These are phyloP conservation scores for Rhodotorula paludigena DNA, from an alignment of 768 basidiomycete species.

Conservation along the genomic window DNA sequence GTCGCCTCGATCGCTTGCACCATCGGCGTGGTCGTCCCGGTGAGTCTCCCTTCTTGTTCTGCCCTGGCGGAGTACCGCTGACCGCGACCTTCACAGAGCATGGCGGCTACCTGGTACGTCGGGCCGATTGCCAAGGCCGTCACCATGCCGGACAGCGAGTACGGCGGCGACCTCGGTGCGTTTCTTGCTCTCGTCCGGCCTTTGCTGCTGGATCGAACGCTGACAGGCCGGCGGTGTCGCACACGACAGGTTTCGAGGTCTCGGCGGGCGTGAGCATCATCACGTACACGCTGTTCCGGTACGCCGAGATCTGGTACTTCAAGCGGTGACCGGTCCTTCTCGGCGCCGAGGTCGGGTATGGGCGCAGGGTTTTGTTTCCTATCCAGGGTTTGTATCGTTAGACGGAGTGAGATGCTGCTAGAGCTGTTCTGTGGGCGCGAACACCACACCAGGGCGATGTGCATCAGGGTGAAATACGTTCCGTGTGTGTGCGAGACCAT, in stretches of 20 bases:
- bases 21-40: constrained; percentile 1
- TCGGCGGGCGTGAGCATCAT: constrained; percentile 12
- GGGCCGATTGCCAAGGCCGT: constrained; percentile 30
- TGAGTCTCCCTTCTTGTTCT: not conserved
- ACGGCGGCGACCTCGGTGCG: constrained; percentile 30
- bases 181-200: not conserved
- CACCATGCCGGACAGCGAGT: constrained; percentile 2
- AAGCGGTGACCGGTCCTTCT: not conserved
- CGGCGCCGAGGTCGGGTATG: not conserved
- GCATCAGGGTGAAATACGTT: too few species aligned
- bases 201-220: not conserved
- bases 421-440: too few species aligned
- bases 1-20: constrained; percentile 5
- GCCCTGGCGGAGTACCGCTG: too few species aligned
- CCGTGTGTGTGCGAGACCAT: too few species aligned
- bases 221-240: not conserved
- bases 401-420: too few species aligned
- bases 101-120: constrained; percentile 26
- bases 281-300: constrained; percentile 33
- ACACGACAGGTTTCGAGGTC: constrained; percentile 46
- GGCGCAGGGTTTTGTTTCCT: not conserved
- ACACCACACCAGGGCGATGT: too few species aligned
- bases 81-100: not conserved
- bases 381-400: not conserved
- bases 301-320: constrained; percentile 33